These are phyloP conservation scores for Penicillium lividum DNA, from an alignment of 495 filamentous ascomycete genomes.

Conservation along the genomic window DNA sequence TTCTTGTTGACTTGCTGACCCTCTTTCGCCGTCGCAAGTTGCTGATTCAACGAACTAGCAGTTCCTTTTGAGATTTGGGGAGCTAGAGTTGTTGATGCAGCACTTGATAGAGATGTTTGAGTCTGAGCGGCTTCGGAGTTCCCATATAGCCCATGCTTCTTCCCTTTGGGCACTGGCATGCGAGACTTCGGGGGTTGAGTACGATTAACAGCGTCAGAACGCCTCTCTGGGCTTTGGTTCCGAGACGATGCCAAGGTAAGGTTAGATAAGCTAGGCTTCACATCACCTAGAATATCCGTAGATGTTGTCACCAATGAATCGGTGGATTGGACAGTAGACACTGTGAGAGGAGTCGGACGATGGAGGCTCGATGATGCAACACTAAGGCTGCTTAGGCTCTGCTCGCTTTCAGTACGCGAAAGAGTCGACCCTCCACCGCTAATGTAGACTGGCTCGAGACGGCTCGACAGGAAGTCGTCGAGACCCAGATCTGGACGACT, in stretches of 20 bases:
- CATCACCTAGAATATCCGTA: slow-evolving; percentile 21
- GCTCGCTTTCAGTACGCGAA: slow-evolving; percentile 61
- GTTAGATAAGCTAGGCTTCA: slow-evolving; percentile 11
- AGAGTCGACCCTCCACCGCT: slow-evolving; percentile 69
- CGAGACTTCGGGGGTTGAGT: slow-evolving; percentile 15
- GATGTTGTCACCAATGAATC: slow-evolving; percentile 39
- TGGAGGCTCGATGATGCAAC: slow-evolving; percentile 43
- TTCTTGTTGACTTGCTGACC: slow-evolving; percentile 33
- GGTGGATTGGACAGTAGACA: slow-evolving; percentile 33
- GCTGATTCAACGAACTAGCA: slow-evolving; percentile 2
- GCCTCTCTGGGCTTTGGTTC: slow-evolving; percentile 14
- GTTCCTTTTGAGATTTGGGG: slow-evolving; percentile 19
- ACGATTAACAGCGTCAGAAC: not conserved
- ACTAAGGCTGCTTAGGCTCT: slow-evolving; percentile 57
- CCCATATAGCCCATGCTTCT: slow-evolving; percentile 16
- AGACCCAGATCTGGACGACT: slow-evolving; percentile 55
- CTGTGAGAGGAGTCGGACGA: slow-evolving; percentile 20
- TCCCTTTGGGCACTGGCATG: slow-evolving; percentile 26
- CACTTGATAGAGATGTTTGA: slow-evolving; percentile 31
- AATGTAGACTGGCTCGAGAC: slow-evolving; percentile 86
- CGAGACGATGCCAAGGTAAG: slow-evolving; percentile 4
- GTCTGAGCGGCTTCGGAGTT: slow-evolving; percentile 30
- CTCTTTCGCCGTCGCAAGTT: slow-evolving; percentile 4
- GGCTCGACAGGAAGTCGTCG: slow-evolving; percentile 71
- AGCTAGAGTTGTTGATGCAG: slow-evolving; percentile 25